These are phyloP conservation scores for Sugiyamaella pinicola DNA, from an alignment of 1,139 yeast species.

Conservation along the genomic window DNA sequence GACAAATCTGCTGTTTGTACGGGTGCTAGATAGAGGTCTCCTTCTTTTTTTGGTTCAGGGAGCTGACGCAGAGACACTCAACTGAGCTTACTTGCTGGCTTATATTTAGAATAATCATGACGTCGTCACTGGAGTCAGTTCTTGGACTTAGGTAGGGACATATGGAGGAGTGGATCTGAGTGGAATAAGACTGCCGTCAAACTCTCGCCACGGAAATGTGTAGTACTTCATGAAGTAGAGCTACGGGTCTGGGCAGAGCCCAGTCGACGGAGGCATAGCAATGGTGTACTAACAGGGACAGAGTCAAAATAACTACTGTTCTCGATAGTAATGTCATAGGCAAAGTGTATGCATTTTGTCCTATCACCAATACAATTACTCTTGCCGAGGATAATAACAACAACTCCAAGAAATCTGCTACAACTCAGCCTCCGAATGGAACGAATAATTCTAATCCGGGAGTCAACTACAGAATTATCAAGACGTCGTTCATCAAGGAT, in stretches of 20 bases:
- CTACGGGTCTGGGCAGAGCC: too few species aligned
- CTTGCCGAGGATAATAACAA: slow-evolving; percentile 34
- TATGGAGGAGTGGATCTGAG: too few species aligned
- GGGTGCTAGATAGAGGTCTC: not conserved
- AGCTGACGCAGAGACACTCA: not conserved
- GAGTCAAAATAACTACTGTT: slow-evolving; percentile 62
- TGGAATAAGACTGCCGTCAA: too few species aligned
- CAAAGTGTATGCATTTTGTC: slow-evolving; percentile 60
- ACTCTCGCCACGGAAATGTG: too few species aligned
- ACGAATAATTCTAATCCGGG: slow-evolving; percentile 19
- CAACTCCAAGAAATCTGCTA: not conserved
- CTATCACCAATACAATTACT: slow-evolving; percentile 48
- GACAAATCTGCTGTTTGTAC: not conserved
- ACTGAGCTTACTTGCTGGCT: not conserved
- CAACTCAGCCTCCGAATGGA: slow-evolving; percentile 9
- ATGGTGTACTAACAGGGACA: slow-evolving; percentile 34
- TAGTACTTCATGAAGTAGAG: too few species aligned
- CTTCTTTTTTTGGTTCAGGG: too few species aligned
- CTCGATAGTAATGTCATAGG: slow-evolving; percentile 63
- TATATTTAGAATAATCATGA: slow-evolving; percentile 3
- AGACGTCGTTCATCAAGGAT: slow-evolving; percentile 59
- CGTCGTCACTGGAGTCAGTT: slow-evolving; percentile 24
- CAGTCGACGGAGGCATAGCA: too few species aligned
- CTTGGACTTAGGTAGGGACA: slow-evolving; percentile 24
- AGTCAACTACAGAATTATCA: slow-evolving; percentile 54